Conservation (phyloP, 208 protist species). For the Crithidia fasciculata region DNA sequence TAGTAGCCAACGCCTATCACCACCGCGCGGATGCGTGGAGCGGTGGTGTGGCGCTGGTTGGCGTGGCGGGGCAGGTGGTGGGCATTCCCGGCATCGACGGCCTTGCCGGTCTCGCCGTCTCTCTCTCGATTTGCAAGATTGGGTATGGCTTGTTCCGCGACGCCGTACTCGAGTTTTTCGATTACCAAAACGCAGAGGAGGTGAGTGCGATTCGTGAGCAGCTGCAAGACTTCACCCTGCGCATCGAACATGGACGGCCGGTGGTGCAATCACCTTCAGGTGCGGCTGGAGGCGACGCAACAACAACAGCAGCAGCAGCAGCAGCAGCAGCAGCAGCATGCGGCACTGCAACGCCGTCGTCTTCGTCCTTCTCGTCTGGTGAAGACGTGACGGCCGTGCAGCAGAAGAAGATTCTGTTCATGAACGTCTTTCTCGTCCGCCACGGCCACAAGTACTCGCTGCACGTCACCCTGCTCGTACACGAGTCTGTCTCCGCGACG, state of each 20-base stretch:
- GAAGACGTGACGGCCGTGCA: constrained; percentile 17
- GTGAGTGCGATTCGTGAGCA: constrained; percentile 59
- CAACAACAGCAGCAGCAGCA: not conserved
- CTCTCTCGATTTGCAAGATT: constrained; percentile 80
- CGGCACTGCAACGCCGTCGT: not conserved
- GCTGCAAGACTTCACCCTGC: constrained; percentile 64
- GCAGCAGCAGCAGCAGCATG: not conserved
- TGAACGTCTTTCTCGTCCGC: constrained; percentile 86
- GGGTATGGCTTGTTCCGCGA: constrained; percentile 70
- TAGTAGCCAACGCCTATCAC: constrained; percentile 90
- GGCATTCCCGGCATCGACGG: constrained; percentile 83
- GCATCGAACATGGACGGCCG: constrained; percentile 20
- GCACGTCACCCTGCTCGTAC: constrained; percentile 75
- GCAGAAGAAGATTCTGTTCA: constrained; percentile 47
- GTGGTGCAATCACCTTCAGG: constrained; percentile 4
- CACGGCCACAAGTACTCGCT: constrained; percentile 83
- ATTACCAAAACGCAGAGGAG: constrained; percentile 79
- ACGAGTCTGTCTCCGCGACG: constrained; percentile 38
- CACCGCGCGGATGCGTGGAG: constrained; percentile 91
- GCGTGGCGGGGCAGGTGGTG: constrained; percentile 70
- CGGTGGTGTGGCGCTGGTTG: constrained; percentile 80
- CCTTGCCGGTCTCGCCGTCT: constrained; percentile 77
- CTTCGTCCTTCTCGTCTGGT: not conserved
- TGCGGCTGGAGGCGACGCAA: not conserved
- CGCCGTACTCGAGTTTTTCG: constrained; percentile 86